These are phyloP conservation scores for Ampelocalamus luodianensis DNA, from an alignment of 176 grass and related monocot genomes.

Conservation along the genomic window DNA sequence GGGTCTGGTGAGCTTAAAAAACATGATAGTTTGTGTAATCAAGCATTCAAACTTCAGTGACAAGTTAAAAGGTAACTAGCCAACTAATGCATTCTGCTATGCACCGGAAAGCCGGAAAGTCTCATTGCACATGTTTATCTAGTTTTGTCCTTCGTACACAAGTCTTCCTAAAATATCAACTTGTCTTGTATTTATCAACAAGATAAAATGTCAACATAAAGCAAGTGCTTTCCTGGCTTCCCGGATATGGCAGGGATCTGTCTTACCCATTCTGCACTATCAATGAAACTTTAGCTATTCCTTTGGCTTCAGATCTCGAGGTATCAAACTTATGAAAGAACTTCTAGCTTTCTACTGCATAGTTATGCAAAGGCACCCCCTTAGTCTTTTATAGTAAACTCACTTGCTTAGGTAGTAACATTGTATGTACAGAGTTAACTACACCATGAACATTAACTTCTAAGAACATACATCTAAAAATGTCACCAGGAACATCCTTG, in stretches of 20 bases:
- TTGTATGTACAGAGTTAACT: constrained; percentile 1
- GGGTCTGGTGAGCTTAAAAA: neutral
- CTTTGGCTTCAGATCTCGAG: constrained; percentile 16
- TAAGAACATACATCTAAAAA: constrained; percentile 81
- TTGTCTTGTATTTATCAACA: neutral
- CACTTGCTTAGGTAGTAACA: neutral
- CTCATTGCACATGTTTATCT: constrained; percentile 4
- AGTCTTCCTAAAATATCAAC: neutral
- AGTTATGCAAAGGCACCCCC: constrained; percentile 10
- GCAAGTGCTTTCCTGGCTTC: neutral
- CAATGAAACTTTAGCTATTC: constrained; percentile 9
- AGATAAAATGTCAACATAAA: neutral
- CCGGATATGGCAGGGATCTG: constrained; percentile 8
- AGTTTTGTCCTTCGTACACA: neutral
- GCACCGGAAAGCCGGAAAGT: neutral
- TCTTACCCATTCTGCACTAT: constrained; percentile 10
- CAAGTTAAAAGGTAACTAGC: neutral
- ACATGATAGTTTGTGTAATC: neutral
- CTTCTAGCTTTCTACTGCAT: constrained; percentile 35
- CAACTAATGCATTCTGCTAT: neutral
- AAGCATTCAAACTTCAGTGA: constrained; percentile 31
- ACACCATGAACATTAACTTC: constrained; percentile 21
- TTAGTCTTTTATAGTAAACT: constrained; percentile 5
- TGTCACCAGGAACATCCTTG: constrained; percentile 99
- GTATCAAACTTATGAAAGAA: constrained; percentile 15